Base-by-base conservation (phyloP, 768 basidiomycete species). In the Podaxis sp. region DNA sequence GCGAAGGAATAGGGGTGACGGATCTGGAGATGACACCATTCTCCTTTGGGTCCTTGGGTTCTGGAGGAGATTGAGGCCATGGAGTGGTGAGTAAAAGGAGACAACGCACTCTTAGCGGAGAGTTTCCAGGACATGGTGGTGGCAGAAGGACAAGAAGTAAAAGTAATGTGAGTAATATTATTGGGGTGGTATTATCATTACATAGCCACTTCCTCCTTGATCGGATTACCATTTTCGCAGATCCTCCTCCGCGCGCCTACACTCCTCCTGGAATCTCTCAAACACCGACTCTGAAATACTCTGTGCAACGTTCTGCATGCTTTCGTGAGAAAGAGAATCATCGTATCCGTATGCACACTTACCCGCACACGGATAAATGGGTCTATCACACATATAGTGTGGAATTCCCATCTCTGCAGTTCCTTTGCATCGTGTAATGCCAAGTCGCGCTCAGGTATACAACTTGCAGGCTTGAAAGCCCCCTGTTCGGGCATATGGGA, bases 1-100 rank as follows among this genome's bases (percentile, higher is more conserved):
- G 83, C 12, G 91, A 93, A 24, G 89, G 88, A 66, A 93, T 86
- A 58, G 91, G 91, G 28, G 91, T 93, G 56, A 84, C 86, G 58
- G 91, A 93, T 78, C 90, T 82, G 36, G 91, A 93, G 71, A 84
- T 76, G 68, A 85, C 78, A 7, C 87, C 87, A 75, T 85, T 87
- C 67, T 91, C 89, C 73, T 81, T 89, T 66, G 75, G 68, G 67
- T 93, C 90, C 75, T 90, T 92, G 67, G 80, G 70, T 75, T 89
- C 88, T 90, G 73, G 12, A 44, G 44, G 15, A 44, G 3, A 26
- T 36, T 49, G 36, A 62, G 67, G 58, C 46, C 48, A 59, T 38
- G 22, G 64, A n/a, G 44, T 36, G 36, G 49, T 50, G 55, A 54
- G 48, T 38, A 53, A 52, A 41, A 62, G 60, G 40, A n/a, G 20